These are phyloP conservation scores for Starmerella etchellsii DNA, from an alignment of 805 yeast species.

Conservation along the genomic window DNA sequence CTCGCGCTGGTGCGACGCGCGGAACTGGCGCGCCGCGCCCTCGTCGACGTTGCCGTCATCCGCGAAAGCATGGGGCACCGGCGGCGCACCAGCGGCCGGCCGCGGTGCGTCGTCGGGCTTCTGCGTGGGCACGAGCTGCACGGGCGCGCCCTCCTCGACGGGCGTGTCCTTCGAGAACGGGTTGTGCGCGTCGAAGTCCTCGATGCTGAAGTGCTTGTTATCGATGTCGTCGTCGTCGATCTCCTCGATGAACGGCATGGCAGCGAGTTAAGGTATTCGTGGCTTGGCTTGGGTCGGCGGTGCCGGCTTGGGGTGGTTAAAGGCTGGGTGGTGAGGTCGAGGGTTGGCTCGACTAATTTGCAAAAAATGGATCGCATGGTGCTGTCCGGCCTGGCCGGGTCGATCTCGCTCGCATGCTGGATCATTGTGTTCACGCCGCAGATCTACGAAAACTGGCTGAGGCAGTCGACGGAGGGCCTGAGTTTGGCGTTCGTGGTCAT, in stretches of 20 bases:
- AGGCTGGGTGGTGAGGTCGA: too few species aligned
- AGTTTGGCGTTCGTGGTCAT: constrained; percentile 73
- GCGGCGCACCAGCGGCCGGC: constrained; percentile 1
- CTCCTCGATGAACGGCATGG: constrained; percentile 29
- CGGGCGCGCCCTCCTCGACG: constrained; percentile 19
- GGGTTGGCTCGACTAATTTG: too few species aligned
- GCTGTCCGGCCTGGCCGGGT: constrained; percentile 30
- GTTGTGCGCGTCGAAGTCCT: constrained; percentile 61
- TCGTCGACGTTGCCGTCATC: constrained; percentile 6
- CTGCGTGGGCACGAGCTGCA: constrained; percentile 15
- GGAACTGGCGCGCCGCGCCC: neutral
- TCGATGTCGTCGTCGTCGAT: constrained; percentile 62
- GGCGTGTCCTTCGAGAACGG: constrained; percentile 26
- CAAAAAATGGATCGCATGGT: constrained; percentile 1
- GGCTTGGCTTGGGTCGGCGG: too few species aligned
- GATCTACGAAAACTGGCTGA: constrained; percentile 59
- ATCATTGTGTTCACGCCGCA: constrained; percentile 95
- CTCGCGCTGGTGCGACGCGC: constrained; percentile 11
- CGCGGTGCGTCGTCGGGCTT: constrained; percentile 17
- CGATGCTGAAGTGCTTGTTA: constrained; percentile 84
- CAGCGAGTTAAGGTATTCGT: too few species aligned
- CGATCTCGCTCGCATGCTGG: constrained; percentile 95
- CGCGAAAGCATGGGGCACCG: neutral
- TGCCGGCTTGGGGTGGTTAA: too few species aligned
- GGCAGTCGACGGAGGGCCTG: constrained; percentile 82